phyloP scores from a whole-genome alignment of 345 rosid species.

The Lepidium africanum region DNA sequence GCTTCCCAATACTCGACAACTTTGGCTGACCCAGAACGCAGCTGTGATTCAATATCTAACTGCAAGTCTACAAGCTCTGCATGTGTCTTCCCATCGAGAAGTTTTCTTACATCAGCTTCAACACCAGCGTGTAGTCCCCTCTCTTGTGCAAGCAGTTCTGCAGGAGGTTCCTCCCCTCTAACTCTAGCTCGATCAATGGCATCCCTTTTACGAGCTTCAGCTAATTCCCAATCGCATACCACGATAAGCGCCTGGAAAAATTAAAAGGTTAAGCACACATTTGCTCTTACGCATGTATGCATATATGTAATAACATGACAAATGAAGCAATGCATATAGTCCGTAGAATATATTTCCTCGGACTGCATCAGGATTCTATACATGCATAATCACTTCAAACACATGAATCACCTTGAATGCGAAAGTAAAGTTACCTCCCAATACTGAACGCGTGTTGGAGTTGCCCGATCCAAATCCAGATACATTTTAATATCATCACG shows the following conservation, averaged over 20 bases:
- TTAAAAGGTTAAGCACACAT: not conserved
- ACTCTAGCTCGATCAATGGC: conserved; percentile 87
- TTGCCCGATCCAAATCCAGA: conserved; percentile 76
- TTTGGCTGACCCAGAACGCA: conserved; percentile 86
- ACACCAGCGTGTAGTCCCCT: conserved; percentile 87
- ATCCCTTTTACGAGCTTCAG: conserved; percentile 84
- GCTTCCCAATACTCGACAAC: conserved; percentile 99
- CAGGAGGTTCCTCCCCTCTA: conserved; percentile 93
- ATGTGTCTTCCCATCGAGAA: conserved; percentile 75
- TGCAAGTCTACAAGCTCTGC: conserved; percentile 60
- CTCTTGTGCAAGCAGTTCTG: conserved; percentile 86
- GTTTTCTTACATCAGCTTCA: conserved; percentile 70
- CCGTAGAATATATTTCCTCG: not conserved
- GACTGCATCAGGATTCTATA: not conserved
- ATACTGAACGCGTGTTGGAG: conserved; percentile 60
- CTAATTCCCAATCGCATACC: conserved; percentile 90
- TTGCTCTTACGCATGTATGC: not conserved
- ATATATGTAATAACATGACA: not conserved
- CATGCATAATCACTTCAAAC: not conserved
- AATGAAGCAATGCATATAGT: not conserved
- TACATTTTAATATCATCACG: conserved; percentile 95
- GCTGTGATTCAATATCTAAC: conserved; percentile 63
- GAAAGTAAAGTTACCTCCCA: conserved; percentile 66
- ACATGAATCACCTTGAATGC: not conserved
- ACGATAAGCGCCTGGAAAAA: conserved; percentile 71